These are phyloP conservation scores for Blastobotrys aristatus DNA, from an alignment of 1,139 yeast genomes.

Conservation along the genomic window DNA sequence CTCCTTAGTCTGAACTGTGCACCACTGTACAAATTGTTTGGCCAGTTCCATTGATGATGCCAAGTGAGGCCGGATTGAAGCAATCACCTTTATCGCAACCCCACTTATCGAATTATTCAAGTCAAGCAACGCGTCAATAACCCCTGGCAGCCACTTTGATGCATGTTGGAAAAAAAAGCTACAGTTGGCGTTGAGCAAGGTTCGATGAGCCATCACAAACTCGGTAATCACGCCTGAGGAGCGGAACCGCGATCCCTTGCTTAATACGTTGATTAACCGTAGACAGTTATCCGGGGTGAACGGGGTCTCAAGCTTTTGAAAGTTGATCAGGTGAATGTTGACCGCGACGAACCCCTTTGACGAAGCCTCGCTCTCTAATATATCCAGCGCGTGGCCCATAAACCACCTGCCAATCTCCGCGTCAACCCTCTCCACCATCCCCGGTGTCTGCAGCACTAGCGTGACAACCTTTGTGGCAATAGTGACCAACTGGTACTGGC, in stretches of 20 bases:
- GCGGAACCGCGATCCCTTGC: conserved; percentile 21
- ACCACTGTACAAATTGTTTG: background rate
- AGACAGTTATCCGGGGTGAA: conserved; percentile 22
- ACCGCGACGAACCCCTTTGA: conserved; percentile 25
- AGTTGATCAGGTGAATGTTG: conserved; percentile 27
- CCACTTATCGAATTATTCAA: conserved; percentile 20
- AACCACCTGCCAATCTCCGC: conserved; percentile 24
- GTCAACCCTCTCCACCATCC: conserved; percentile 23
- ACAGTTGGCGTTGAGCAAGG: conserved; percentile 17
- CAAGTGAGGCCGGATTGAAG: background rate
- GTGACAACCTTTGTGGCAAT: conserved; percentile 26
- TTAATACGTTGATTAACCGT: conserved; percentile 19
- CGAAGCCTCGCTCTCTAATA: conserved; percentile 19
- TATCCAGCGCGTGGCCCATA: conserved; percentile 23
- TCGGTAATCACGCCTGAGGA: conserved; percentile 26
- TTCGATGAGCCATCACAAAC: conserved; percentile 21
- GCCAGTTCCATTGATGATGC: background rate
- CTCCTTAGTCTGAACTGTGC: no score
- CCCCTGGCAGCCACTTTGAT: conserved; percentile 25
- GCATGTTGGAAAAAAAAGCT: conserved; percentile 20
- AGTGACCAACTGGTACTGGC: conserved; percentile 21
- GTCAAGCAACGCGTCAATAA: conserved; percentile 21
- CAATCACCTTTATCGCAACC: conserved; percentile 21
- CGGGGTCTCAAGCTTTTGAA: conserved; percentile 24
- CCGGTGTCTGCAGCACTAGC: conserved; percentile 18